Evolutionary conservation across 192 early-diverging fungal genomes (phyloP).

Genomic region (Backusella sp.): DNA sequence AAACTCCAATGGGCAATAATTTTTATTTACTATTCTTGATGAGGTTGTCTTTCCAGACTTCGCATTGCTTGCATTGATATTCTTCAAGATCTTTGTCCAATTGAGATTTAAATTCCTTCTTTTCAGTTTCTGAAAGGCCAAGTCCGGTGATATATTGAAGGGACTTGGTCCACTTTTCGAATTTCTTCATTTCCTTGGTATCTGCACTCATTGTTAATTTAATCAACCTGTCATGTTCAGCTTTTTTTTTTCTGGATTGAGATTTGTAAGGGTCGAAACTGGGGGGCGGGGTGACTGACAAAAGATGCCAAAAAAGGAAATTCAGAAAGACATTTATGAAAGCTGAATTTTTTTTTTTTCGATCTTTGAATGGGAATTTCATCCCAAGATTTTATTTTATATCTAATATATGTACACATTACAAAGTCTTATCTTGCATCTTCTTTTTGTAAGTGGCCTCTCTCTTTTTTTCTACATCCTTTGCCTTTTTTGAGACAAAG

Average conservation of each 20-base stretch:
- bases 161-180: conserved; percentile 62
- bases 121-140: conserved; percentile 54
- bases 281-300: not conserved
- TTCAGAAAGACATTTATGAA: not conserved
- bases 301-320: conserved; percentile 1
- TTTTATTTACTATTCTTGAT: conserved; percentile 56
- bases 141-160: conserved; percentile 59
- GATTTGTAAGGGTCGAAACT: not conserved
- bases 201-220: not conserved
- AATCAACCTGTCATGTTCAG: not conserved
- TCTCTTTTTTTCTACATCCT: not conserved
- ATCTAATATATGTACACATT: not conserved
- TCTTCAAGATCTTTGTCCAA: conserved; percentile 48
- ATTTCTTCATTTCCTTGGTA: conserved; percentile 53
- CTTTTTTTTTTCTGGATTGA: not conserved
- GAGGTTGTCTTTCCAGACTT: conserved; percentile 75
- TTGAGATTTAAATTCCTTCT: conserved; percentile 27
- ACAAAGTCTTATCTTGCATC: not conserved
- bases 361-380: not conserved
- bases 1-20: not conserved
- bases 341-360: not conserved
- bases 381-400: not conserved
- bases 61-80: conserved; percentile 63
- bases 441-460: not conserved
- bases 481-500: not conserved